These are phyloP conservation scores for Papiliotrema nemorosa DNA, from an alignment of 1,284 basidiomycete species.

Conservation along the genomic window DNA sequence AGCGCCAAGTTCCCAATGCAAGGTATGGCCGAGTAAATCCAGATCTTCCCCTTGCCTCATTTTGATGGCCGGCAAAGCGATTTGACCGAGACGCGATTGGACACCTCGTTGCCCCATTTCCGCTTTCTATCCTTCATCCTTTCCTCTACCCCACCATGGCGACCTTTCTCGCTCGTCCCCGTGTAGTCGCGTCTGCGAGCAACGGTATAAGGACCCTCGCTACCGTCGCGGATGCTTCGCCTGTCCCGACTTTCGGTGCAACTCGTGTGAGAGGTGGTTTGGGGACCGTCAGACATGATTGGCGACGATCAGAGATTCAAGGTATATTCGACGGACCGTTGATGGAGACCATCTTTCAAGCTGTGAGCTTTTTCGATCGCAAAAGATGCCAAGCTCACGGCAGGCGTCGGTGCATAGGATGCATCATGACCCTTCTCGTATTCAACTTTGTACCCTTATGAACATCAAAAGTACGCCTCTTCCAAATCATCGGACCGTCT, in stretches of 20 bases:
- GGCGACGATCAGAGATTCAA: constrained; percentile 51
- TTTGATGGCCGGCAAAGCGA: constrained; percentile 18
- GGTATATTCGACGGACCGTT: constrained; percentile 60
- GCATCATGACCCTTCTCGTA: constrained; percentile 80
- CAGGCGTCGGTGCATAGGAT: constrained; percentile 68
- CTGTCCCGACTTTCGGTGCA: not conserved
- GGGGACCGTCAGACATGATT: constrained; percentile 28
- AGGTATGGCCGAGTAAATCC: too few relatives aligned
- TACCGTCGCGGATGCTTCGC: constrained; percentile 4
- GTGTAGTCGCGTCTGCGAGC: too few relatives aligned
- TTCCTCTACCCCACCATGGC: too few relatives aligned
- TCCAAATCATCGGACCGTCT: constrained; percentile 13
- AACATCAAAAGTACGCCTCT: constrained; percentile 89
- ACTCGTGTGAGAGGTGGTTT: not conserved
- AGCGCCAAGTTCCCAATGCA: too few relatives aligned
- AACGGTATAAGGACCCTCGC: not conserved
- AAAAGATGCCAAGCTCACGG: constrained; percentile 1
- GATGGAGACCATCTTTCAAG: constrained; percentile 79
- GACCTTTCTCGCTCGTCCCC: too few relatives aligned
- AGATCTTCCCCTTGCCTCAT: too few relatives aligned
- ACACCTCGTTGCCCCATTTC: too few relatives aligned
- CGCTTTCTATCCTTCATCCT: too few relatives aligned
- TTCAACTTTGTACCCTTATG: constrained; percentile 96
- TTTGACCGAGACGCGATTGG: too few relatives aligned
- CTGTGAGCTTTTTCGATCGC: constrained; percentile 54